Percentiles rank a stretch among this genome's conserved stretches.
Evolutionary conservation across 2,329 filamentous ascomycete species (phyloP).

Genomic region (Epichloe amarillans): DNA sequence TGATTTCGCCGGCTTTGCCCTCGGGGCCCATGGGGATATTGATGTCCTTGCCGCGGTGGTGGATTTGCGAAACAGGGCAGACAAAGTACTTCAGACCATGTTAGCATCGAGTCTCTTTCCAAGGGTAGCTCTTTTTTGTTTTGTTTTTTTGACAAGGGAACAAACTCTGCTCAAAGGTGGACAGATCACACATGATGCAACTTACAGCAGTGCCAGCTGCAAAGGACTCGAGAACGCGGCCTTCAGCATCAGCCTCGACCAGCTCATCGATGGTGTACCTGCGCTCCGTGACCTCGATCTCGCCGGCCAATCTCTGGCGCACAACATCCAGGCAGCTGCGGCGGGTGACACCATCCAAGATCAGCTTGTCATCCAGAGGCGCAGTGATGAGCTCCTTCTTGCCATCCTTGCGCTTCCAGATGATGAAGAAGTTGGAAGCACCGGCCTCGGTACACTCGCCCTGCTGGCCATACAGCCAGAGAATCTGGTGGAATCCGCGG

Average conservation of each 20-base stretch:
- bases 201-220: constrained; percentile 74
- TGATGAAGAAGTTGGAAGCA: constrained; percentile 81
- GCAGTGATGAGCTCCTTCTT: constrained; percentile 65
- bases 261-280: constrained; percentile 74
- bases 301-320: constrained; percentile 43
- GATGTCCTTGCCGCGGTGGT: constrained; percentile 52
- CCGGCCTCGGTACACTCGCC: constrained; percentile 80
- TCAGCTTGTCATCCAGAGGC: constrained; percentile 68
- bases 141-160: constrained; percentile 8
- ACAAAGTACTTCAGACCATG: constrained; percentile 47
- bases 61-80: constrained; percentile 52
- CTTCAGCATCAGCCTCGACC: constrained; percentile 56
- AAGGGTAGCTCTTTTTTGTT: neutral
- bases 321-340: constrained; percentile 65
- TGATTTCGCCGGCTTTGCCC: constrained; percentile 37
- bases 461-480: constrained; percentile 81
- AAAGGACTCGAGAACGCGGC: constrained; percentile 71
- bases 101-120: neutral
- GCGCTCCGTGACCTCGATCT: constrained; percentile 64
- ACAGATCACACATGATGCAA: constrained; percentile 12
- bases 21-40: constrained; percentile 45
- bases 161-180: neutral
- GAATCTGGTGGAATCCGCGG: constrained; percentile 71
- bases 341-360: constrained; percentile 80
- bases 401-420: constrained; percentile 47